Evolutionary conservation across 192 early-diverging fungal genomes (phyloP).

Genomic region (Rhizophagus clarus): DNA sequence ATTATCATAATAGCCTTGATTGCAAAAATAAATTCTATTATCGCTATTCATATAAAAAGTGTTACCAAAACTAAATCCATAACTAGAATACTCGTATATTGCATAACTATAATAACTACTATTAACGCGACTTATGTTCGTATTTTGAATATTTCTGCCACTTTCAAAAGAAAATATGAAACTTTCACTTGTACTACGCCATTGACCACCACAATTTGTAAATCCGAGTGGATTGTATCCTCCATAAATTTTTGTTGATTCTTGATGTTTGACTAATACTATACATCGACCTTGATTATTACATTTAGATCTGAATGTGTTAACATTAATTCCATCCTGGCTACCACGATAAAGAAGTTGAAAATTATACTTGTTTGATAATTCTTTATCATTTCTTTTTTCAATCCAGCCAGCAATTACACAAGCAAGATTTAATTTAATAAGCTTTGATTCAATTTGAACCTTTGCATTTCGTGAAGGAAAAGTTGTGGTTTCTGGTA

Average conservation of each 20-base stretch:
- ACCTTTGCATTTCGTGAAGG: too few relatives aligned
- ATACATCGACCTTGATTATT: too few relatives aligned
- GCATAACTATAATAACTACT: too few relatives aligned
- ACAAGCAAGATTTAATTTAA: neutral
- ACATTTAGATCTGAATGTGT: too few relatives aligned
- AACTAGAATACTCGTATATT: neutral
- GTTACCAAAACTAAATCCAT: neutral
- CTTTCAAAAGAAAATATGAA: too few relatives aligned
- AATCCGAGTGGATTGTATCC: neutral
- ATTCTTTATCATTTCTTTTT: neutral
- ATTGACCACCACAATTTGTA: neutral
- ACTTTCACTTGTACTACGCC: too few relatives aligned
- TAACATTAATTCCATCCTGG: neutral
- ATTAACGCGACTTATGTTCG: too few relatives aligned
- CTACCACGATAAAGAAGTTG: conserved; percentile 3
- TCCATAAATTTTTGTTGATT: neutral
- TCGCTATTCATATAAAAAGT: neutral
- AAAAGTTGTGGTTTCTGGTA: too few relatives aligned
- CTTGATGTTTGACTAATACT: too few relatives aligned
- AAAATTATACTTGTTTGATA: neutral
- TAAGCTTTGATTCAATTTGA: neutral
- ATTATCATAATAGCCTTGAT: neutral
- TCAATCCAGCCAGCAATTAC: conserved; percentile 8
- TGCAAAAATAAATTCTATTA: neutral
- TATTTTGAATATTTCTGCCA: too few relatives aligned